phyloP scores from a whole-genome alignment of 441 rosid genomes.

The Bruguiera hainesii region DNA sequence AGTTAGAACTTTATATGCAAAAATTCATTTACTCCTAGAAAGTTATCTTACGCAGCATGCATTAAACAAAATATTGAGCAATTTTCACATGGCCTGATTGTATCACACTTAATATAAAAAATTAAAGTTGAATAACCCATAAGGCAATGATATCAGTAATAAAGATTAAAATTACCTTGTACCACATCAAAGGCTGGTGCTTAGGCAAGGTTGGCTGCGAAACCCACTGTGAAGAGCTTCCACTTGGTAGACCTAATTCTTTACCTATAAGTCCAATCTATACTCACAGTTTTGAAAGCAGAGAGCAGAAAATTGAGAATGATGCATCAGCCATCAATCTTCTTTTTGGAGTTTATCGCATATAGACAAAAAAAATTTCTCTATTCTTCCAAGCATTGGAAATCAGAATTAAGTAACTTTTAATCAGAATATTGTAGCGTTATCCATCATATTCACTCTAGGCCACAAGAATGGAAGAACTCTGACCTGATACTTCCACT shows the following conservation, averaged over 20 bases:
- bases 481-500: conserved; percentile 92
- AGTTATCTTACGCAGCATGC: too few relatives aligned
- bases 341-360: neutral
- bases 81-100: neutral
- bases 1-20: too few relatives aligned
- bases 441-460: neutral
- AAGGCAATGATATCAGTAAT: neutral
- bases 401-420: too few relatives aligned
- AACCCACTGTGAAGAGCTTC: conserved; percentile 74
- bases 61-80: too few relatives aligned
- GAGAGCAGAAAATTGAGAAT: conserved; percentile 1
- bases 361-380: neutral
- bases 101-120: neutral
- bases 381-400: too few relatives aligned
- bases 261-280: conserved; percentile 93
- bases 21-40: too few relatives aligned
- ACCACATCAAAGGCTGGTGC: conserved; percentile 86
- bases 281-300: conserved; percentile 16
- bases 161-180: conserved; percentile 57
- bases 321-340: too few relatives aligned
- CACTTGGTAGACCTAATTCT: conserved; percentile 58
- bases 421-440: too few relatives aligned
- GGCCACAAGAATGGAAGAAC: neutral
- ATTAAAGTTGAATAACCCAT: neutral
- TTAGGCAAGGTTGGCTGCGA: conserved; percentile 61